Base-by-base conservation (phyloP, 345 rosid genomes). In the Citrus inodora region DNA sequence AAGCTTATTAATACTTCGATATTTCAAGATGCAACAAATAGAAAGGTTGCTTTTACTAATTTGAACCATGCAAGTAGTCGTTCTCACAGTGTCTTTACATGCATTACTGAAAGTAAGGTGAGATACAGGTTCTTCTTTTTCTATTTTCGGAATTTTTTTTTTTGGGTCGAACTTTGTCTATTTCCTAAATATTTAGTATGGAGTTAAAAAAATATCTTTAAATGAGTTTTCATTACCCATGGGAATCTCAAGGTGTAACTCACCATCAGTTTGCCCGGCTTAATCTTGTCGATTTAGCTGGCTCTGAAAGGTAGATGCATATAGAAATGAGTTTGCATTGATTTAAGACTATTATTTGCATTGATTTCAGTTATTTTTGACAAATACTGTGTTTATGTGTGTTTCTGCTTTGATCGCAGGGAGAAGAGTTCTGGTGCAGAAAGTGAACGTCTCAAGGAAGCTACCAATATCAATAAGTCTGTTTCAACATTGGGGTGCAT, bases 381-480 rank as follows among this genome's bases (percentile, higher is more conserved):
- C 32, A 38, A 51, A 51, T 37, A 37, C 40, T 35, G 33, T 25
- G 76, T 78, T 80, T 80, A 81, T 80, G 30, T 40, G 33, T 25
- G 76, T 78, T 80, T 80, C 76, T 81, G 30, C 27, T 76, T 25
- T 38, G 21, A 61, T 74, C 60, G 46, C 80, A 94, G 98, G 85
- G 98, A 97, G 76, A 97, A 97, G 87, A 91, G 93, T 83, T 97
- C 99, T 79, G 98, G 98, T 64, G 98, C 99, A 75, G 99, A 94
- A 87, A 98, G 97, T 80, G 99, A 94, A 82, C 98, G 97, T 51
- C 94, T 97, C 51, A 97, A 92, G 87, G 99, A 97, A 88, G 99
- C 99, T 62, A 94, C 98, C 60, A 97, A 94, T 71, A 97, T 97
- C 67, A 97, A 97, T 85, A 97, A 92, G 86, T 97, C 98, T 28